A percentile compares a stretch with the other conserved stretches of the same genome.
Conservation (phyloP, 768 basidiomycete species). For the Lactifluus rugatus region DNA sequence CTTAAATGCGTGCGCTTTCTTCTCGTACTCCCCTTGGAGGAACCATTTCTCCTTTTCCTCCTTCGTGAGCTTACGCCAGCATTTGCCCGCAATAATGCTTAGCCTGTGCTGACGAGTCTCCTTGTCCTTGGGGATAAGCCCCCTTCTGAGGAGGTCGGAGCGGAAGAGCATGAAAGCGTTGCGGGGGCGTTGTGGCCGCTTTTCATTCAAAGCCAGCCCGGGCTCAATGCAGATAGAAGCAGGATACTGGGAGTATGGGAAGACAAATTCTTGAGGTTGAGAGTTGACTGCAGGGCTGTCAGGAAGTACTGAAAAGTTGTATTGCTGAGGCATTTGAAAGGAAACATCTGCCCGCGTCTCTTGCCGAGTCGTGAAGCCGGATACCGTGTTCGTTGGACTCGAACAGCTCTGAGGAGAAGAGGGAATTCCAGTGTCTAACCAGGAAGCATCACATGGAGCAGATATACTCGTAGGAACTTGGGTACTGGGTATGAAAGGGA, state of each 20-base stretch:
- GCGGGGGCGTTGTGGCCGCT: conserved; percentile 38
- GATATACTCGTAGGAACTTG: background rate
- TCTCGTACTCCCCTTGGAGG: conserved; percentile 24
- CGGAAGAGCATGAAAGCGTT: conserved; percentile 54
- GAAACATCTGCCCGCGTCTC: background rate
- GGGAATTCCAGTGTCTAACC: background rate
- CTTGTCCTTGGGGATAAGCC: conserved; percentile 33
- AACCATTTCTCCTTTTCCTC: conserved; percentile 31
- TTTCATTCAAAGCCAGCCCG: conserved; percentile 1
- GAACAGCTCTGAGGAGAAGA: background rate
- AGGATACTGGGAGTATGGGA: background rate
- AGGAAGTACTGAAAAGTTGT: background rate
- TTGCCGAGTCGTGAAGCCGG: background rate
- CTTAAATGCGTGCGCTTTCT: conserved; percentile 24
- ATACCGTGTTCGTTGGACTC: background rate
- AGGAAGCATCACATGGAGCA: background rate
- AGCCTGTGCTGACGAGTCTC: conserved; percentile 48
- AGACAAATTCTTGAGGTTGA: background rate
- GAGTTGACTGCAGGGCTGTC: background rate
- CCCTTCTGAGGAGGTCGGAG: conserved; percentile 38
- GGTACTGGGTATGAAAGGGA: background rate
- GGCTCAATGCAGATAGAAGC: background rate
- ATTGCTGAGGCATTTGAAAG: background rate
- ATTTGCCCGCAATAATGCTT: conserved; percentile 41
- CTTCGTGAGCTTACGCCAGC: conserved; percentile 38